These are phyloP conservation scores for Fragaria ananassa DNA, from an alignment of 306 rosid genomes.

Conservation along the genomic window DNA sequence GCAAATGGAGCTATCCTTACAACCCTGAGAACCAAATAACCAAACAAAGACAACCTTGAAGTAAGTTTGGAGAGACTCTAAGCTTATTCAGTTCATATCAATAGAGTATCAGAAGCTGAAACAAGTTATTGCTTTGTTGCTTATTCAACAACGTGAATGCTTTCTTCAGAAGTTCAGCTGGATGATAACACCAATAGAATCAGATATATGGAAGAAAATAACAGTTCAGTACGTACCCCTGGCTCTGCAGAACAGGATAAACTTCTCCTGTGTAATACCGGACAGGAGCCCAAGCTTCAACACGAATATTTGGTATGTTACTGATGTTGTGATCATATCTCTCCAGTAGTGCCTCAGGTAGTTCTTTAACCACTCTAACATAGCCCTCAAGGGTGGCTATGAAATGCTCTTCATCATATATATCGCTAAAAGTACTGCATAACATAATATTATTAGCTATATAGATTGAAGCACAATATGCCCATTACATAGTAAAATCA, in stretches of 20 bases:
- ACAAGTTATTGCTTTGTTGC: not conserved
- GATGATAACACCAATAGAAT: not conserved
- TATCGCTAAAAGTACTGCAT: constrained; percentile 74
- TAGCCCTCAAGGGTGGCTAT: constrained; percentile 73
- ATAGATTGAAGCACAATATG: not conserved
- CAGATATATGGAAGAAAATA: not conserved
- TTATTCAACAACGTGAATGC: not conserved
- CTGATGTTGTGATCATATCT: constrained; percentile 60
- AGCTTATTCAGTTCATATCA: not conserved
- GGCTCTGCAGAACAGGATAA: constrained; percentile 66
- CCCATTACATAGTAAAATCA: not conserved
- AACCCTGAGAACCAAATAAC: constrained; percentile 49
- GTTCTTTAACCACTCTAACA: constrained; percentile 87
- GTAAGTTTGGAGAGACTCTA: constrained; percentile 16
- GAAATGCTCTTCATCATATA: constrained; percentile 87
- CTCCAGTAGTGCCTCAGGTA: constrained; percentile 66
- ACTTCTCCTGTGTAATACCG: constrained; percentile 74
- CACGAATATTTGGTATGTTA: constrained; percentile 63
- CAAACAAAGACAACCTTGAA: constrained; percentile 4
- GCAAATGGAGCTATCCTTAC: constrained; percentile 88
- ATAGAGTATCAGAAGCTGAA: constrained; percentile 14
- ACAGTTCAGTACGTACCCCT: constrained; percentile 58
- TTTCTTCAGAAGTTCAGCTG: not conserved
- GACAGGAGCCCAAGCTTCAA: constrained; percentile 87
- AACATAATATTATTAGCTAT: not conserved